A percentile compares a stretch with the other conserved stretches of the same genome.
Conservation (phyloP, 2,329 filamentous ascomycete genomes). For the Sporothrix dimorphospora region DNA sequence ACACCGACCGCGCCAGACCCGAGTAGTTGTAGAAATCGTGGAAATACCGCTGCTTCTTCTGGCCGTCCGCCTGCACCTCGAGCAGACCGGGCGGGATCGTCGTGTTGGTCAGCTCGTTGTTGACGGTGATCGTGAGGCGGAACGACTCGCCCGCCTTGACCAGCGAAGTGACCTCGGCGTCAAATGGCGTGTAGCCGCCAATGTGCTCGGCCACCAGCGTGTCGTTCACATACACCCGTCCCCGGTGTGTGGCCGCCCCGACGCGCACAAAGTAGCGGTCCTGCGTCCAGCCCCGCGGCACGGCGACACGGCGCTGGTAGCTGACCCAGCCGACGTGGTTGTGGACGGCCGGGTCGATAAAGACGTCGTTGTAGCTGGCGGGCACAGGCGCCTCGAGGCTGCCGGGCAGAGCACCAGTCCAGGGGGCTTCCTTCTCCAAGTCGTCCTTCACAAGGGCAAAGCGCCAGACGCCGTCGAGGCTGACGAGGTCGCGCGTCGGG, state of each 20-base stretch:
- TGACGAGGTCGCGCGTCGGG: background rate
- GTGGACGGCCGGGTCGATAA: constrained; percentile 1
- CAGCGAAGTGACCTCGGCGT: background rate
- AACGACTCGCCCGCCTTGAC: background rate
- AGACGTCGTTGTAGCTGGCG: constrained; percentile 13
- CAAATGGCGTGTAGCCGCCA: constrained; percentile 12
- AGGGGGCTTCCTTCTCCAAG: background rate
- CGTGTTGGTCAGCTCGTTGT: constrained; percentile 10
- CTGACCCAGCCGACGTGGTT: constrained; percentile 10
- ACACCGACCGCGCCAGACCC: constrained; percentile 5
- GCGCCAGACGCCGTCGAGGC: background rate
- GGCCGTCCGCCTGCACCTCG: background rate
- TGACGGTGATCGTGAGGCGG: background rate
- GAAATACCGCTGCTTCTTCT: constrained; percentile 7
- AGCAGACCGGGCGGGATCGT: background rate
- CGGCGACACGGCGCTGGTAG: background rate
- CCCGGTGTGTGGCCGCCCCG: background rate
- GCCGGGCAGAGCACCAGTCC: background rate
- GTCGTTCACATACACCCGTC: background rate
- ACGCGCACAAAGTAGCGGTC: constrained; percentile 5
- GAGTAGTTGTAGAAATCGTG: constrained; percentile 12
- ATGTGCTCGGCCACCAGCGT: constrained; percentile 2
- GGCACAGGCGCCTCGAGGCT: constrained; percentile 1
- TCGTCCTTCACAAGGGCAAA: background rate
- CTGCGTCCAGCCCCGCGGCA: background rate